Evolutionary conservation across 345 rosid genomes (phyloP).

Genomic region (Gossypium thurberi): DNA sequence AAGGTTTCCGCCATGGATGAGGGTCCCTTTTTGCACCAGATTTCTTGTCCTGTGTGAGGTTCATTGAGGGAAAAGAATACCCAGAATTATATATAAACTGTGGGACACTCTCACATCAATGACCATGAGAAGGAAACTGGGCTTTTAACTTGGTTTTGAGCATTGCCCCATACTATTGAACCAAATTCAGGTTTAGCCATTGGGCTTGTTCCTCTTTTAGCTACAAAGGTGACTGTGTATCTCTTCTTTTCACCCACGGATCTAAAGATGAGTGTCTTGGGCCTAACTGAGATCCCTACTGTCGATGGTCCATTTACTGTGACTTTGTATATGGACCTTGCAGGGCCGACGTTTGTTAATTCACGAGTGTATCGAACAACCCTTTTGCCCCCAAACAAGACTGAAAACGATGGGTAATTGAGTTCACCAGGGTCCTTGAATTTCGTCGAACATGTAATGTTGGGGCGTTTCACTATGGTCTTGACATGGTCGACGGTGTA

Average conservation of each 20-base stretch:
- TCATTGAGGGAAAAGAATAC: not conserved
- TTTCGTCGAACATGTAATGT: constrained; percentile 47
- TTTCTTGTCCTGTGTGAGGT: not conserved
- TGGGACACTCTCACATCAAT: constrained; percentile 1
- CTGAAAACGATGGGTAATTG: constrained; percentile 88
- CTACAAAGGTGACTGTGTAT: constrained; percentile 65
- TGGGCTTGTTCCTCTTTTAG: constrained; percentile 38
- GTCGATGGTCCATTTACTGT: constrained; percentile 37
- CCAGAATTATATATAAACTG: not conserved
- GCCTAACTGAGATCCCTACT: constrained; percentile 55
- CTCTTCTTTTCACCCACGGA: constrained; percentile 64
- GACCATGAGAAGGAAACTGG: constrained; percentile 79
- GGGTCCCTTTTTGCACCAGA: not conserved
- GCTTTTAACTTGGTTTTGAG: constrained; percentile 61
- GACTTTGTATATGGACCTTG: constrained; percentile 48
- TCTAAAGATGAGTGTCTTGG: constrained; percentile 43
- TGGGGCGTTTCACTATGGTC: constrained; percentile 59
- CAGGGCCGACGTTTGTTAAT: constrained; percentile 74
- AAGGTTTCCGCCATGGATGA: not conserved
- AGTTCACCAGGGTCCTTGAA: constrained; percentile 68
- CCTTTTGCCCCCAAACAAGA: constrained; percentile 54
- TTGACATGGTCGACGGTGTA: constrained; percentile 54
- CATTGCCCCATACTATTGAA: constrained; percentile 65
- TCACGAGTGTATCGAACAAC: constrained; percentile 68
- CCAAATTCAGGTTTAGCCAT: constrained; percentile 48